Percentiles rank a stretch among this genome's conserved stretches.
phyloP scores from a whole-genome alignment of 2,329 filamentous ascomycete genomes.

The Ophiostoma novo-ulmi region DNA sequence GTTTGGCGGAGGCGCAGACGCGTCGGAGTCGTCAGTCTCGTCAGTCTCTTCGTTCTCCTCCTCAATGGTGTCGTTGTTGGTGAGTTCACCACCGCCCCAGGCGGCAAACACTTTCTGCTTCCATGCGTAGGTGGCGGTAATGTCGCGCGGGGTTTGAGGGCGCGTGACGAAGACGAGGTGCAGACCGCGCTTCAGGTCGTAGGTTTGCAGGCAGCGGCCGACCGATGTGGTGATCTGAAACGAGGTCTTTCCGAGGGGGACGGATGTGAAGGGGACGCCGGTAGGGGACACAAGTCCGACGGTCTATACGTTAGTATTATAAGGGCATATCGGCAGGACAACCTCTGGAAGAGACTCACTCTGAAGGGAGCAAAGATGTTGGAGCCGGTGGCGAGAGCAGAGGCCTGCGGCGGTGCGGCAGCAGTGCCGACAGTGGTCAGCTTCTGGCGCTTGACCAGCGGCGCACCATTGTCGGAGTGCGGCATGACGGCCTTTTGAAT shows the following conservation, averaged over 20 bases:
- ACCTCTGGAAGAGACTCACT: slow-evolving; percentile 47
- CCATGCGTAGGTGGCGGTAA: slow-evolving; percentile 84
- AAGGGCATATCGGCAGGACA: neutral
- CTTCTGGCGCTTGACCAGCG: slow-evolving; percentile 73
- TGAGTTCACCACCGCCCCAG: slow-evolving; percentile 58
- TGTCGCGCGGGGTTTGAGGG: slow-evolving; percentile 77
- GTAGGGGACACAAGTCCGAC: slow-evolving; percentile 91
- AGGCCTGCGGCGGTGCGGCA: slow-evolving; percentile 36
- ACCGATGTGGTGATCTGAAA: slow-evolving; percentile 97
- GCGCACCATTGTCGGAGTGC: slow-evolving; percentile 52
- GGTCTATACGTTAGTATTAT: slow-evolving; percentile 52
- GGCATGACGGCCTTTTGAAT: slow-evolving; percentile 41
- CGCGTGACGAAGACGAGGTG: slow-evolving; percentile 90
- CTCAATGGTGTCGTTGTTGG: slow-evolving; percentile 9
- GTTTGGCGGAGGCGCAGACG: slow-evolving; percentile 25
- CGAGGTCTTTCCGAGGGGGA: slow-evolving; percentile 85
- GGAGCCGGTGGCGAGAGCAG: slow-evolving; percentile 51
- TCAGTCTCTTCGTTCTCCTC: slow-evolving; percentile 7
- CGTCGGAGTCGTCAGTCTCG: neutral
- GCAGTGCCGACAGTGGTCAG: slow-evolving; percentile 36
- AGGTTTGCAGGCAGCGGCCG: slow-evolving; percentile 85
- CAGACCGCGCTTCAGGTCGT: slow-evolving; percentile 83
- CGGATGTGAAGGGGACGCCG: slow-evolving; percentile 78
- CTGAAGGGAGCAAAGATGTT: slow-evolving; percentile 90
- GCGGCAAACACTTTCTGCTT: slow-evolving; percentile 84